Base-by-base conservation (phyloP, 306 rosid species). In the Quercus dentata region DNA sequence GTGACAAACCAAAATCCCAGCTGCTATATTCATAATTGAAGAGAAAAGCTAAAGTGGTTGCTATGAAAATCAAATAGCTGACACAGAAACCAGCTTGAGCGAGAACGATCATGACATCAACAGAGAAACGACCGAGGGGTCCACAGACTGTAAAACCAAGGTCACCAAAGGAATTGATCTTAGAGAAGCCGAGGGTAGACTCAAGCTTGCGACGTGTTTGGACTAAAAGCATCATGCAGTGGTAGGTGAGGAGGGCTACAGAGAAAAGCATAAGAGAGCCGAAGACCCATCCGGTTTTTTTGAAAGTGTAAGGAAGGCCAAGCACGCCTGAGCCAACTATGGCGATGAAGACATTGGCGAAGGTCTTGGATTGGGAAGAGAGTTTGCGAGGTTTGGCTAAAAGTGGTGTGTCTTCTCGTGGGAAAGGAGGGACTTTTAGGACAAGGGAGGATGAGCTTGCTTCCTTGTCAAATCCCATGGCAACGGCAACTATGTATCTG, bases 191-290 rank as follows among this genome's bases (percentile, higher is more conserved):
- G 4, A 2, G 1, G 1, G 68, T 6, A 49, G 92, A 83, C 9
- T 92, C 90, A 44, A 88, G 92, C 64, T 83, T 87, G 21, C 91
- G 91, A 64, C 94, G 94, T 0, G 97, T 90, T 56, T 23, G 38
- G 72, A 92, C 90, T 1, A 92, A 85, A 4, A 90, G 97, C 82
- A 92, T 83, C 97, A 90, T 92, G 23, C 97, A 90, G 86, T 92
- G 71, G 73, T 92, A 88, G 44, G 97, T 90, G 76, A 90, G 80
- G 21, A 78, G 68, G 0, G 91, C 94, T 1, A 92, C 90, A 14
- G 74, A 2, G 80, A 88, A 83, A 61, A 92, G 84, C 89, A 87
- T 81, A 80, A 90, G 54, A 0, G 85, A 57, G 62, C 94, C 94
- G 69, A 81, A 70, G 61, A 81, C 31, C 90, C 91, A 92, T 4